Evolutionary conservation across 768 basidiomycete genomes (phyloP).

Genomic region (Tulasnella sp.): DNA sequence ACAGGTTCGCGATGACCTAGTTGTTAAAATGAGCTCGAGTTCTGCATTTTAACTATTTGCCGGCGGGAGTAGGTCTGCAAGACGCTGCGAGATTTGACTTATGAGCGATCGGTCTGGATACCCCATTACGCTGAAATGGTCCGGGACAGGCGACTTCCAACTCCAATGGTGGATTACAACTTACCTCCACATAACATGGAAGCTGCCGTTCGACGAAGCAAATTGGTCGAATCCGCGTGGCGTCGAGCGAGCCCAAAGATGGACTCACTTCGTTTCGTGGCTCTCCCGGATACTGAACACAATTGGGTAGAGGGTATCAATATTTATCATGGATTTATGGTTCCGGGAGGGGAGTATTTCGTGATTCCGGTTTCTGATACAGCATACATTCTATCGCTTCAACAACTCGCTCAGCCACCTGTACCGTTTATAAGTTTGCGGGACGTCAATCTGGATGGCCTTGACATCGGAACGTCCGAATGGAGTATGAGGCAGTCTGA

Average conservation of each 20-base stretch:
- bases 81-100: background rate
- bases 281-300: background rate
- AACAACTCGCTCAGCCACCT: background rate
- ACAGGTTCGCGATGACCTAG: background rate
- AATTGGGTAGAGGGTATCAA: background rate
- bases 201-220: background rate
- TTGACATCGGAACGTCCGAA: background rate
- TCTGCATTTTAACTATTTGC: no score
- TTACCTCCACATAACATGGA: background rate
- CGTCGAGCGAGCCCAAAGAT: background rate
- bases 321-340: background rate
- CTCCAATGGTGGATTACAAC: background rate
- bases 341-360: background rate
- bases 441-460: background rate
- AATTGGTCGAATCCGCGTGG: background rate
- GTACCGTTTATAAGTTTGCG: background rate
- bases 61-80: background rate
- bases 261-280: background rate
- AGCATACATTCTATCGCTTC: background rate
- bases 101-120: background rate
- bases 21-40: no score
- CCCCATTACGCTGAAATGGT: background rate
- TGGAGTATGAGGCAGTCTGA: background rate
- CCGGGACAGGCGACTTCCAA: background rate
- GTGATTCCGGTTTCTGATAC: background rate